These are phyloP conservation scores for Clarireedia homoeocarpa DNA, from an alignment of 2,329 filamentous ascomycete species.

Conservation along the genomic window DNA sequence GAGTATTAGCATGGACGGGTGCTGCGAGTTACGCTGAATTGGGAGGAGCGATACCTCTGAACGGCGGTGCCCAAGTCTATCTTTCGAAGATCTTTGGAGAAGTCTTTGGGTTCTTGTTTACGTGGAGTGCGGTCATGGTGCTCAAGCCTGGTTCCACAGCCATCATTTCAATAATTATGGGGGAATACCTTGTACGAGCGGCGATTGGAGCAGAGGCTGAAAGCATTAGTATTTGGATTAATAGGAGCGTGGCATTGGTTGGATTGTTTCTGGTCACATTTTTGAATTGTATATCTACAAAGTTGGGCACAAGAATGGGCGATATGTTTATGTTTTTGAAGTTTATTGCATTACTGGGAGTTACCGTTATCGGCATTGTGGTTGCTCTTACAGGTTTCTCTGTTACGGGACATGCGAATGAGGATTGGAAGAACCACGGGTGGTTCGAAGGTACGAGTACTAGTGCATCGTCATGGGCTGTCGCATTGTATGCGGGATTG, in stretches of 20 bases:
- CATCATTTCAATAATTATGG: constrained; percentile 96
- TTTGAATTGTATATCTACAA: constrained; percentile 86
- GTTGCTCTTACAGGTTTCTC: constrained; percentile 83
- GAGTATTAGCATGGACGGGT: constrained; percentile 92
- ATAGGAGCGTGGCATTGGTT: constrained; percentile 75
- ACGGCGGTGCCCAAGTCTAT: constrained; percentile 90
- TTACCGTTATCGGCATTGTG: constrained; percentile 81
- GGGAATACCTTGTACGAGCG: constrained; percentile 89
- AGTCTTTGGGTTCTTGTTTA: constrained; percentile 86
- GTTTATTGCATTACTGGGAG: constrained; percentile 78
- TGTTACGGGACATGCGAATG: constrained; percentile 63
- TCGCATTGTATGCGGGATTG: constrained; percentile 88
- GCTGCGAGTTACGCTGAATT: constrained; percentile 93
- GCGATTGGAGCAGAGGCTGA: constrained; percentile 80
- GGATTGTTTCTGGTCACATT: constrained; percentile 72
- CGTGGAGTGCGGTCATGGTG: constrained; percentile 91
- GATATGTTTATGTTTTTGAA: constrained; percentile 97
- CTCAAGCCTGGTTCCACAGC: constrained; percentile 89
- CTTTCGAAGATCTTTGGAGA: constrained; percentile 95
- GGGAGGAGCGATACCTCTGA: constrained; percentile 89
- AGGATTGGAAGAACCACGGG: constrained; percentile 76
- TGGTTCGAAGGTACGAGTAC: constrained; percentile 86
- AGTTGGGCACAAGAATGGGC: constrained; percentile 76
- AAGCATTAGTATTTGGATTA: constrained; percentile 76
- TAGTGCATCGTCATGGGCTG: constrained; percentile 79